phyloP scores from a whole-genome alignment of 257 asterid species.

The Solanum chaucha region DNA sequence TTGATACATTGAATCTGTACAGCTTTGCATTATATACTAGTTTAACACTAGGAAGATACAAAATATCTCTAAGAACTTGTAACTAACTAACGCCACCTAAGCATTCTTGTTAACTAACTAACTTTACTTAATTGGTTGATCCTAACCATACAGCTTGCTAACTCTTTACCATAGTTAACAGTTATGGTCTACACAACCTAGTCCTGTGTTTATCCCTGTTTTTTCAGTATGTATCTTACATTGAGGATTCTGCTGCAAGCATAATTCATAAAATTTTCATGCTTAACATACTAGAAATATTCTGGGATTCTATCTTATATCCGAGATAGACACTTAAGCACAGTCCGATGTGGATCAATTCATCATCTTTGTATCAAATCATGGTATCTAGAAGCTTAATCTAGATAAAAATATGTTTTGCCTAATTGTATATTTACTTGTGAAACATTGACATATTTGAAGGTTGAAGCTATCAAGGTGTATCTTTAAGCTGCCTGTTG shows the following conservation, averaged over 20 bases:
- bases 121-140: too few relatives aligned
- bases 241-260: not conserved
- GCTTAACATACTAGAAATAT: not conserved
- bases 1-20: too few relatives aligned
- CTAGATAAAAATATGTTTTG: not conserved
- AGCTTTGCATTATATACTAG: too few relatives aligned
- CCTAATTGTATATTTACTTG: not conserved
- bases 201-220: not conserved
- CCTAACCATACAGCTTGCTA: too few relatives aligned
- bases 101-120: too few relatives aligned
- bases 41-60: too few relatives aligned
- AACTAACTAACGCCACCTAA: too few relatives aligned
- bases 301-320: not conserved
- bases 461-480: not conserved
- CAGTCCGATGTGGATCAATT: not conserved
- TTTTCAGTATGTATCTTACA: too few relatives aligned
- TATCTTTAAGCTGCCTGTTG: not conserved
- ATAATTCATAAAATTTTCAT: too few relatives aligned
- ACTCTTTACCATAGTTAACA: too few relatives aligned
- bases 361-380: not conserved
- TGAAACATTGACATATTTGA: not conserved
- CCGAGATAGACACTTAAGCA: too few relatives aligned
- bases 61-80: too few relatives aligned
- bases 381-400: not conserved
- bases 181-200: not conserved